Conservation (phyloP, 129 eudicot genomes). For the Sambucus nigra region DNA sequence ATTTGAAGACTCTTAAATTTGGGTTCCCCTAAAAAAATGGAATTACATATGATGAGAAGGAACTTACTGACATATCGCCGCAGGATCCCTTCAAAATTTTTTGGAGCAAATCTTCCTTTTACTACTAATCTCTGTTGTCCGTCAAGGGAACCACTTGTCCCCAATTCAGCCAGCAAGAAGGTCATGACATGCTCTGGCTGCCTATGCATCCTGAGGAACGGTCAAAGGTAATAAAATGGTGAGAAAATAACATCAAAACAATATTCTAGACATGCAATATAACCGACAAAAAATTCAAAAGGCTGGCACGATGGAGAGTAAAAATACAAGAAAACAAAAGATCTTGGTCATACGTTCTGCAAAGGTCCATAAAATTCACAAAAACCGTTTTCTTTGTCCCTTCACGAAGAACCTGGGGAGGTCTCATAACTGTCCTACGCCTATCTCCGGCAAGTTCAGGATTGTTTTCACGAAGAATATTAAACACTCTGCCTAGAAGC, state of each 20-base stretch:
- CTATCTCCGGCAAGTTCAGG: slow-evolving; percentile 90
- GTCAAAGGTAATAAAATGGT: not conserved
- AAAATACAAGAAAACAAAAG: not conserved
- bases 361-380: slow-evolving; percentile 75
- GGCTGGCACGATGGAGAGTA: too few relatives aligned
- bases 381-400: slow-evolving; percentile 92
- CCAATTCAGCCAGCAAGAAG: slow-evolving; percentile 77
- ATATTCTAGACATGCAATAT: too few relatives aligned
- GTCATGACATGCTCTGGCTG: slow-evolving; percentile 86
- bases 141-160: slow-evolving; percentile 82
- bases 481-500: slow-evolving; percentile 63
- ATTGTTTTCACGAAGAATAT: slow-evolving; percentile 73
- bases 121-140: slow-evolving; percentile 78
- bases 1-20: not conserved
- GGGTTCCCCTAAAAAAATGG: not conserved
- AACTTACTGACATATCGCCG: slow-evolving; percentile 71
- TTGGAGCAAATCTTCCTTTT: slow-evolving; percentile 73
- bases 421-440: slow-evolving; percentile 80
- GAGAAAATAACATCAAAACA: not conserved
- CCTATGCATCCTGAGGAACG: slow-evolving; percentile 52
- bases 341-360: slow-evolving; percentile 50
- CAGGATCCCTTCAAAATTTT: slow-evolving; percentile 72
- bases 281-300: too few relatives aligned
- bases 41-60: not conserved
- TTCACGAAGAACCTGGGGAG: slow-evolving; percentile 88